Evolutionary conservation across 805 yeast genomes (phyloP).

Genomic region (Wickerhamiella parazyma): DNA sequence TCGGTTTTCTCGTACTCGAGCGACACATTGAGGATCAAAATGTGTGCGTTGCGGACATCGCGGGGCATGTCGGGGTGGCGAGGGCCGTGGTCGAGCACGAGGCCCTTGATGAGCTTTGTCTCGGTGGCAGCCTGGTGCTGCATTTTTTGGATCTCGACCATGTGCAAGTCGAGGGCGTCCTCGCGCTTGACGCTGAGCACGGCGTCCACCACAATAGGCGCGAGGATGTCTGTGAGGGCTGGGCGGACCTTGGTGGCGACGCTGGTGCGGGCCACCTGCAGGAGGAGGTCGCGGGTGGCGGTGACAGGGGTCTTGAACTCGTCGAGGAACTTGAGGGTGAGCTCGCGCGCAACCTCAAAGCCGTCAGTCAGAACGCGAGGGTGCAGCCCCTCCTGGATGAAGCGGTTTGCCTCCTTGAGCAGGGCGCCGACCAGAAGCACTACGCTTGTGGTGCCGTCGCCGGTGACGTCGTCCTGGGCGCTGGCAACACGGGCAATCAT

Average conservation of each 20-base stretch:
- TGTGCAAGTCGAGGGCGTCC: conserved; percentile 65
- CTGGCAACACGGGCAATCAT: conserved; percentile 92
- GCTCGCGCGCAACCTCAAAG: conserved; percentile 76
- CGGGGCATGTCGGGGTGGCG: conserved; percentile 99
- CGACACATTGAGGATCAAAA: conserved; percentile 82
- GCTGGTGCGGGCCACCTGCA: conserved; percentile 86
- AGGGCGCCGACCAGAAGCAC: conserved; percentile 88
- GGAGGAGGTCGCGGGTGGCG: conserved; percentile 73
- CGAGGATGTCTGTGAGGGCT: conserved; percentile 63
- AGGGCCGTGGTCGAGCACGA: conserved; percentile 95
- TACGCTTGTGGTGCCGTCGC: conserved; percentile 97
- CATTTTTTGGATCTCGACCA: conserved; percentile 98
- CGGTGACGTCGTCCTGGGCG: conserved; percentile 98
- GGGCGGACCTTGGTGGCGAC: conserved; percentile 71
- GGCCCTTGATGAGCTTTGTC: conserved; percentile 70
- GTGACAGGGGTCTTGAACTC: conserved; percentile 41
- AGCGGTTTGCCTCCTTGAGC: conserved; percentile 87
- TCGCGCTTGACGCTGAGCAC: conserved; percentile 57
- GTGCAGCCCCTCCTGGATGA: conserved; percentile 84
- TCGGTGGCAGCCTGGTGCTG: conserved; percentile 80
- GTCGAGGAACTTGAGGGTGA: conserved; percentile 56
- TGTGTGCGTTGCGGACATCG: conserved; percentile 64
- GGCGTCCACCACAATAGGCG: conserved; percentile 95
- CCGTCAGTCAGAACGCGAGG: conserved; percentile 93
- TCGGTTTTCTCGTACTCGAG: conserved; percentile 96